Evolutionary conservation across 2,329 filamentous ascomycete species (phyloP).

Genomic region (Trichoderma polysporum): DNA sequence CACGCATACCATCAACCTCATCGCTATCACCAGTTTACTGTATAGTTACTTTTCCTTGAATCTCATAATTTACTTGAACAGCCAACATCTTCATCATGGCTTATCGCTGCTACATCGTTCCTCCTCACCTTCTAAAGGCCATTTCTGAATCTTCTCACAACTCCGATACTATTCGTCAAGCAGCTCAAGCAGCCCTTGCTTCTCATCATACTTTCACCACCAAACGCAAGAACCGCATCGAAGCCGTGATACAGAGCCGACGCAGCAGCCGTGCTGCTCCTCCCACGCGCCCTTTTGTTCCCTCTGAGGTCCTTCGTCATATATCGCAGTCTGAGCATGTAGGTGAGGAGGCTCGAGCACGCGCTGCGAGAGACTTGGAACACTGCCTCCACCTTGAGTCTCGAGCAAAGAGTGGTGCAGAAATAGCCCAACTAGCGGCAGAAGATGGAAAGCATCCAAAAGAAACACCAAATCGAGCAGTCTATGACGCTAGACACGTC

Average conservation of each 20-base stretch:
- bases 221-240: constrained; percentile 38
- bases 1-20: neutral
- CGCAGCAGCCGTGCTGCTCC: constrained; percentile 26
- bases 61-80: neutral
- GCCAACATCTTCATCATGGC: constrained; percentile 22
- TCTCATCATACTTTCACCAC: constrained; percentile 34
- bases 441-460: constrained; percentile 23
- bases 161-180: constrained; percentile 36
- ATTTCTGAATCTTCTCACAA: constrained; percentile 43
- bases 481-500: constrained; percentile 45
- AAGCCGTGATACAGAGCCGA: constrained; percentile 35
- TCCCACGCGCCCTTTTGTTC: constrained; percentile 37
- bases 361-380: constrained; percentile 41
- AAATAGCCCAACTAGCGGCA: neutral
- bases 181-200: constrained; percentile 38
- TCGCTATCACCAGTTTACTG: neutral
- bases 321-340: constrained; percentile 40
- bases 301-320: constrained; percentile 40
- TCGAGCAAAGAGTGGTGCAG: constrained; percentile 24
- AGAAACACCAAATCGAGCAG: constrained; percentile 39
- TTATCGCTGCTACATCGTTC: constrained; percentile 43
- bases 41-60: neutral
- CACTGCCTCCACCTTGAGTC: constrained; percentile 36
- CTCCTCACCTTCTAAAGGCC: constrained; percentile 46
- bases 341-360: constrained; percentile 39